A percentile compares a stretch with the other conserved stretches of the same genome.
phyloP scores from a whole-genome alignment of 768 basidiomycete genomes.

The Suillus subalutaceus region DNA sequence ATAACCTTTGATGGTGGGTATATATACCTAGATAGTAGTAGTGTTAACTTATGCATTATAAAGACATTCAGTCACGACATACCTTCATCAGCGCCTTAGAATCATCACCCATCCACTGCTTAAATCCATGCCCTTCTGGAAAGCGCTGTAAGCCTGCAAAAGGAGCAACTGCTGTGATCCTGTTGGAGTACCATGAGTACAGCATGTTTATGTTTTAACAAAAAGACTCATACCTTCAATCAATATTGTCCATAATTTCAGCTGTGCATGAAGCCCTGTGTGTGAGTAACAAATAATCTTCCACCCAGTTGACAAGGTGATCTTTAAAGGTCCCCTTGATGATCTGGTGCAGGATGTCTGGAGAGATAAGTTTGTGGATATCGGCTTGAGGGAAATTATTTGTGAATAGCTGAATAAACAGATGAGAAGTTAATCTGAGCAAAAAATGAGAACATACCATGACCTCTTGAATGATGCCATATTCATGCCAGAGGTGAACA shows the following conservation, averaged over 20 bases:
- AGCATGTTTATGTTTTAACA: too few species aligned
- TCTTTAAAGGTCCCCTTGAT: slow-evolving; percentile 9
- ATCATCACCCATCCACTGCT: slow-evolving; percentile 26
- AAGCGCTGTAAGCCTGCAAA: slow-evolving; percentile 19
- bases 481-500: slow-evolving; percentile 33
- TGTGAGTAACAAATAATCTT: slow-evolving; percentile 7
- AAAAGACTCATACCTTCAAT: too few species aligned
- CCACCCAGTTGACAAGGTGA: slow-evolving; percentile 18
- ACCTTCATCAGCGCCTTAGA: slow-evolving; percentile 29
- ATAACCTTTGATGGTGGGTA: slow-evolving; percentile 33
- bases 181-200: not conserved
- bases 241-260: slow-evolving; percentile 1
- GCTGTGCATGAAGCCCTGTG: not conserved
- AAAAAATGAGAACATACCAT: slow-evolving; percentile 25
- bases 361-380: not conserved
- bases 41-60: not conserved
- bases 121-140: slow-evolving; percentile 20
- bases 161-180: slow-evolving; percentile 30
- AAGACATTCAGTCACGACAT: not conserved
- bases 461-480: slow-evolving; percentile 36
- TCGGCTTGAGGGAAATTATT: not conserved
- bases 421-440: not conserved
- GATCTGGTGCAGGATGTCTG: slow-evolving; percentile 12
- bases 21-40: slow-evolving; percentile 29
- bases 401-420: not conserved